Percentiles rank a stretch among this genome's conserved stretches.
phyloP scores from a whole-genome alignment of 768 basidiomycete species.

The Suillus subaureus region DNA sequence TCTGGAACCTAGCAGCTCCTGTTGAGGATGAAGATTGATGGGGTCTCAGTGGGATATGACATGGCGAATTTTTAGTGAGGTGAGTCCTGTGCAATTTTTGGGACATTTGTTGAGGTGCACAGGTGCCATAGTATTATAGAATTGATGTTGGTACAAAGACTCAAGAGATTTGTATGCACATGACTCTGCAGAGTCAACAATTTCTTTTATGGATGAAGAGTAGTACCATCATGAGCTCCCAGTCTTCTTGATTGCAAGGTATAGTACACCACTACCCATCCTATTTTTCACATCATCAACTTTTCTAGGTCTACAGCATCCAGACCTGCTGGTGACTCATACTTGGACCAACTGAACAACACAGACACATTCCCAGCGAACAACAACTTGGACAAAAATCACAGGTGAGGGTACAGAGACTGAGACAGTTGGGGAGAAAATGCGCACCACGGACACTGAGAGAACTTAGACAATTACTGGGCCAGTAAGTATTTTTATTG shows the following conservation, averaged over 20 bases:
- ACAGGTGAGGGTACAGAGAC: not conserved
- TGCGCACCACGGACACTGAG: not conserved
- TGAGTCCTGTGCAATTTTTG: not conserved
- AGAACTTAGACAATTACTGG: not conserved
- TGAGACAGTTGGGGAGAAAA: not conserved
- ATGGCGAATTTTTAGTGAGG: not conserved
- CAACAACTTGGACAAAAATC: not conserved
- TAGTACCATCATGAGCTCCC: no score
- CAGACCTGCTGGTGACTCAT: not conserved
- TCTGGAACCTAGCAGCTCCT: not conserved
- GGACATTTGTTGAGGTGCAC: not conserved
- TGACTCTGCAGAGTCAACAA: no score
- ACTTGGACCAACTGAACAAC: not conserved
- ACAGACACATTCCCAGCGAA: no score
- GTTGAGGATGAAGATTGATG: not conserved
- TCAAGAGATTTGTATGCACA: no score
- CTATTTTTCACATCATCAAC: no score
- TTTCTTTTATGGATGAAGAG: no score
- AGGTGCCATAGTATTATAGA: not conserved
- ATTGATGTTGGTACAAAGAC: no score
- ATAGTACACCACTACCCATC: no score
- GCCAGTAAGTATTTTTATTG: no score
- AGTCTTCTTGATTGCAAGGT: no score
- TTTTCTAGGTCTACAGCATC: not conserved
- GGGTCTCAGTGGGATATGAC: not conserved